These are phyloP conservation scores for Agrocybe praecox DNA, from an alignment of 768 basidiomycete genomes.

Conservation along the genomic window DNA sequence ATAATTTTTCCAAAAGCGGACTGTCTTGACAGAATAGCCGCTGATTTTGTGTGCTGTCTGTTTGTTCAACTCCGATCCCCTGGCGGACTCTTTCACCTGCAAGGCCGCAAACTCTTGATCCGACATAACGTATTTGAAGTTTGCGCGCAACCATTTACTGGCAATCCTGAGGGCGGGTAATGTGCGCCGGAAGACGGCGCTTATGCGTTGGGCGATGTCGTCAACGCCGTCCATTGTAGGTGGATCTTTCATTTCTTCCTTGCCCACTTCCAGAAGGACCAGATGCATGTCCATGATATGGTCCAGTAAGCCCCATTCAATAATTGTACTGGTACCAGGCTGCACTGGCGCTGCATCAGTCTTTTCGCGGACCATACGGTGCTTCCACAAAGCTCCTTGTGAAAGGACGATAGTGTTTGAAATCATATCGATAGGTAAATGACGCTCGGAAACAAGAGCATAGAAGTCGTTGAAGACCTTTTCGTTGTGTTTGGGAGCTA, in stretches of 20 bases:
- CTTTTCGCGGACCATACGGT: constrained; percentile 68
- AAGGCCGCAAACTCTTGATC: constrained; percentile 39
- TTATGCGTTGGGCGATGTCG: constrained; percentile 80
- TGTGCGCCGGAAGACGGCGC: constrained; percentile 82
- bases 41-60: constrained; percentile 32
- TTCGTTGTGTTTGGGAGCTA: constrained; percentile 47
- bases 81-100: constrained; percentile 28
- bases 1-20: constrained; percentile 74
- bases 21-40: constrained; percentile 39
- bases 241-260: constrained; percentile 58
- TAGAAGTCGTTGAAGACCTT: constrained; percentile 59
- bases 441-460: constrained; percentile 63
- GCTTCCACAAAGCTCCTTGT: constrained; percentile 84
- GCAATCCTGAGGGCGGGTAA: constrained; percentile 86
- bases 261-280: constrained; percentile 66
- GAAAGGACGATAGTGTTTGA: constrained; percentile 72
- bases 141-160: constrained; percentile 86
- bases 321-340: constrained; percentile 34
- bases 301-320: constrained; percentile 67
- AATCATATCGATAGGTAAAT: constrained; percentile 76
- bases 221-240: constrained; percentile 56
- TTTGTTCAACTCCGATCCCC: constrained; percentile 30
- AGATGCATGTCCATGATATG: constrained; percentile 71
- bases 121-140: constrained; percentile 67
- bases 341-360: constrained; percentile 27